Conservation (phyloP, 768 basidiomycete genomes). For the Melanogaster broomeanus region DNA sequence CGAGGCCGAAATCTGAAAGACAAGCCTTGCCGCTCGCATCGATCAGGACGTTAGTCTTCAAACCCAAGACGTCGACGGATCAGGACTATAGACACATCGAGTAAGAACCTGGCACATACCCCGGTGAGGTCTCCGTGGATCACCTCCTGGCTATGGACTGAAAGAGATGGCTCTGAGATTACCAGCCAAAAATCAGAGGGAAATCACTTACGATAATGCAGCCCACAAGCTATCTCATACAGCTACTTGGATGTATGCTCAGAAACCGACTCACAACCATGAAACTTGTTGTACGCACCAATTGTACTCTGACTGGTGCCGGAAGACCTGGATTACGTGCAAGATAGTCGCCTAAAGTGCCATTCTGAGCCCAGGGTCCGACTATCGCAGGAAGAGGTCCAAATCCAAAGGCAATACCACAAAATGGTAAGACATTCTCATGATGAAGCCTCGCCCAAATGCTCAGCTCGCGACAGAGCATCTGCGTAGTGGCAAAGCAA, state of each 20-base stretch:
- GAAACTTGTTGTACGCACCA: neutral
- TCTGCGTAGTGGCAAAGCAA: neutral
- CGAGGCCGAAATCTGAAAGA: conserved; percentile 43
- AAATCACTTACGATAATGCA: neutral
- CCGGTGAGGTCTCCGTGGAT: conserved; percentile 37
- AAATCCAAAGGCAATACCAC: conserved; percentile 34
- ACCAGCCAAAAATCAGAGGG: neutral
- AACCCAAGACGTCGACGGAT: neutral
- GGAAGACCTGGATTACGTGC: neutral
- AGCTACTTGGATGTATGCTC: conserved; percentile 5
- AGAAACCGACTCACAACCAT: conserved; percentile 29
- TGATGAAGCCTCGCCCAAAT: conserved; percentile 42
- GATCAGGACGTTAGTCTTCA: conserved; percentile 4
- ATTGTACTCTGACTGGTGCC: neutral
- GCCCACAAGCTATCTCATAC: conserved; percentile 5
- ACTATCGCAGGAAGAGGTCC: conserved; percentile 19
- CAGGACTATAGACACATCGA: neutral
- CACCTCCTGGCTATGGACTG: neutral
- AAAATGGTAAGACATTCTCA: conserved; percentile 39
- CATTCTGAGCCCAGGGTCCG: conserved; percentile 18
- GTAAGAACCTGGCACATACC: conserved; percentile 2
- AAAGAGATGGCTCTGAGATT: too few relatives aligned
- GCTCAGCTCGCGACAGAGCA: conserved; percentile 32
- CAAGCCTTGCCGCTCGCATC: neutral
- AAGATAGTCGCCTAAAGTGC: conserved; percentile 16